Evolutionary conservation across 768 basidiomycete species (phyloP).

Genomic region (Mycena vitilis): DNA sequence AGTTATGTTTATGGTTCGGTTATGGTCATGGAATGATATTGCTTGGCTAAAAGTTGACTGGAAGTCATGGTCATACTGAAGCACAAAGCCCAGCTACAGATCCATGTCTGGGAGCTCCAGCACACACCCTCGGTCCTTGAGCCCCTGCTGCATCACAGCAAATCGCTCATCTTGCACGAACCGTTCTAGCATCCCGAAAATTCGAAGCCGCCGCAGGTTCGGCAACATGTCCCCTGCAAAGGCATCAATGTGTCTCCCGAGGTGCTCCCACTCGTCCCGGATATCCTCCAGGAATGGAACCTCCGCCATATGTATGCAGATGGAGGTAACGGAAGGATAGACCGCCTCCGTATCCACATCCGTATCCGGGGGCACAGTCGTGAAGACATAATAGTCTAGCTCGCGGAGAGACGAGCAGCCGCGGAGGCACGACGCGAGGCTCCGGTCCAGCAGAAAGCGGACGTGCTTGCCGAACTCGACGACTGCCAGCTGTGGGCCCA

Average conservation of each 20-base stretch:
- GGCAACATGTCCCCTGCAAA: slow-evolving; percentile 57
- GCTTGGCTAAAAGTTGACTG: too few relatives aligned
- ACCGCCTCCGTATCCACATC: not conserved
- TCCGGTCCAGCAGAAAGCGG: slow-evolving; percentile 64
- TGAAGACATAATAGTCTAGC: slow-evolving; percentile 69
- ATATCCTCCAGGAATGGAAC: slow-evolving; percentile 55
- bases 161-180: slow-evolving; percentile 9
- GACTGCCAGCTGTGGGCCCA: slow-evolving; percentile 61
- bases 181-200: slow-evolving; percentile 54
- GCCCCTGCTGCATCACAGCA: slow-evolving; percentile 9
- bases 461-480: slow-evolving; percentile 71
- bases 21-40: too few relatives aligned
- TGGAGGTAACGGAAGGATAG: slow-evolving; percentile 51
- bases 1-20: too few relatives aligned
- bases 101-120: slow-evolving; percentile 17
- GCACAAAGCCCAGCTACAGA: too few relatives aligned
- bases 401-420: slow-evolving; percentile 58
- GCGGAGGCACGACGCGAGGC: slow-evolving; percentile 58
- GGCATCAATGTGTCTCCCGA: slow-evolving; percentile 61
- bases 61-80: too few relatives aligned
- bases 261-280: slow-evolving; percentile 51
- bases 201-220: slow-evolving; percentile 54
- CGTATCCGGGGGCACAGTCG: slow-evolving; percentile 47
- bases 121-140: slow-evolving; percentile 21
- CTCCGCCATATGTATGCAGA: slow-evolving; percentile 64